Conservation (phyloP, 2,329 filamentous ascomycete genomes). For the Pestalotiopsis sp. region DNA sequence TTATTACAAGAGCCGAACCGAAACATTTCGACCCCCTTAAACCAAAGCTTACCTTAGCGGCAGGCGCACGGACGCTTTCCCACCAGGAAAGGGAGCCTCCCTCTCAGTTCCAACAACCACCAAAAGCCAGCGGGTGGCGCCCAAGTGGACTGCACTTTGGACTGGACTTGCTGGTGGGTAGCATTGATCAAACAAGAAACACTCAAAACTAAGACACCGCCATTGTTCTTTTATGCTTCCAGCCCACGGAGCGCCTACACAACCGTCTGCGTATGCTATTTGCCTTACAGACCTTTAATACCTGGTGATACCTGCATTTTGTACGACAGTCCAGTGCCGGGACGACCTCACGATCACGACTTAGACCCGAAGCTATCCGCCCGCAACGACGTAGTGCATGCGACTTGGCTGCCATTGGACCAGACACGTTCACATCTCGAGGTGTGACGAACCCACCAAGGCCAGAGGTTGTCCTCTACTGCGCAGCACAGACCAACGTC, state of each 20-base stretch:
- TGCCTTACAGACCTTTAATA: neutral
- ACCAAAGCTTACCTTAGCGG: neutral
- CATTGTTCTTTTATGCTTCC: neutral
- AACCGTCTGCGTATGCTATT: no score
- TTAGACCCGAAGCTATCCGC: neutral
- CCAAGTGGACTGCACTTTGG: neutral
- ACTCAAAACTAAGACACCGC: neutral
- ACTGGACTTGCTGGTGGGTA: no score
- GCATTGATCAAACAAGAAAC: neutral
- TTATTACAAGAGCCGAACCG: neutral
- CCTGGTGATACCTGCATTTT: neutral
- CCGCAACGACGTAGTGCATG: neutral
- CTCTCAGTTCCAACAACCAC: neutral
- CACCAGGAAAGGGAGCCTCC: conserved; percentile 1
- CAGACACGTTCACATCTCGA: neutral
- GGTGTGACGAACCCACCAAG: neutral
- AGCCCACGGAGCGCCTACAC: neutral
- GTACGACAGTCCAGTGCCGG: neutral
- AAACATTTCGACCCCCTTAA: neutral
- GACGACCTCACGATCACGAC: neutral
- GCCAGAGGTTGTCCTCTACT: neutral
- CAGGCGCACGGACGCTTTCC: neutral
- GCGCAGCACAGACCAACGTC: neutral
- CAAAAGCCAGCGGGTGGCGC: neutral
- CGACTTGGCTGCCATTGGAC: neutral